A percentile compares a stretch with the other conserved stretches of the same genome.
phyloP scores from a whole-genome alignment of 805 yeast species.

The Candida qinlingensis region DNA sequence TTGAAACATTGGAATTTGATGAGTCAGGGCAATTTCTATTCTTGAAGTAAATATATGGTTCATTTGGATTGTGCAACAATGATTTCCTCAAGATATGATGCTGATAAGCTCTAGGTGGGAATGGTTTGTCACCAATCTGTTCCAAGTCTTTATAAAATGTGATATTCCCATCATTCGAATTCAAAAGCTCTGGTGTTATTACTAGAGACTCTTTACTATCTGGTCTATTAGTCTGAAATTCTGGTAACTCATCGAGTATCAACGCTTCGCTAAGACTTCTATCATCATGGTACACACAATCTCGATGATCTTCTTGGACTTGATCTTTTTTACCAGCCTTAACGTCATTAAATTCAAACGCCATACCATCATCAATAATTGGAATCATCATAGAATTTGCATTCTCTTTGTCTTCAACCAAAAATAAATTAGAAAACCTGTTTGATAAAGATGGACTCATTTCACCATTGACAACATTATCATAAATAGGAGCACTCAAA shows the following conservation, averaged over 20 bases:
- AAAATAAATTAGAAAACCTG: not conserved
- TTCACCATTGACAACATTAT: not conserved
- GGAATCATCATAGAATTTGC: not conserved
- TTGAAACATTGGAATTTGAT: not conserved
- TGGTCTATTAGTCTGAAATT: not conserved
- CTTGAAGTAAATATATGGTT: conserved; percentile 7
- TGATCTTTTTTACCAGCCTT: not conserved
- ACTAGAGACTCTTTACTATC: not conserved
- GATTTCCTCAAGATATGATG: conserved; percentile 13
- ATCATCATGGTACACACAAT: not conserved
- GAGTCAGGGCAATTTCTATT: conserved; percentile 19
- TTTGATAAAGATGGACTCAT: conserved; percentile 1
- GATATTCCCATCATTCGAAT: conserved; percentile 12
- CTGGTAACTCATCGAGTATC: conserved; percentile 6
- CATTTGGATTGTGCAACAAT: conserved; percentile 1
- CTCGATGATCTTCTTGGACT: not conserved
- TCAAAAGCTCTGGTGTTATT: conserved; percentile 2
- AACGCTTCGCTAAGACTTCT: not conserved
- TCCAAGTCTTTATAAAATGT: conserved; percentile 11
- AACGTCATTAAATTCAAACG: not conserved
- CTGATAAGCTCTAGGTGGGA: conserved; percentile 20
- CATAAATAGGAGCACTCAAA: conserved; percentile 2
- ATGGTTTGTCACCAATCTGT: conserved; percentile 1
- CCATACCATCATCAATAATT: not conserved
- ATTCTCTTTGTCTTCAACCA: conserved; percentile 7